These are phyloP conservation scores for Hyphopichia buzzinii DNA, from an alignment of 1,139 yeast species.

Conservation along the genomic window DNA sequence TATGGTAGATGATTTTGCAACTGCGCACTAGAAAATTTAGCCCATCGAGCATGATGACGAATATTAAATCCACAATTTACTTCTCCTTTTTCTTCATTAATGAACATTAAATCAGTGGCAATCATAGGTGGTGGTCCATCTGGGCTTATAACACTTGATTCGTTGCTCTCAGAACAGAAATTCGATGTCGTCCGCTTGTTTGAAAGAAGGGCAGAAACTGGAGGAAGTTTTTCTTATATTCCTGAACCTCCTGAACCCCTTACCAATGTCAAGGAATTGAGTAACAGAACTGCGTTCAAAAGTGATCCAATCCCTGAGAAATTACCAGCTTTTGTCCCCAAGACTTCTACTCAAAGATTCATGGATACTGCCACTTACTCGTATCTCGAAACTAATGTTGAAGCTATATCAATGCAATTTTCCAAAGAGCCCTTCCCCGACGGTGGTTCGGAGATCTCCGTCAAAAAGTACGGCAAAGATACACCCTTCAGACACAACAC, in stretches of 20 bases:
- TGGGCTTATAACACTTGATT: slow-evolving; percentile 58
- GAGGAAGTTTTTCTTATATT: slow-evolving; percentile 47
- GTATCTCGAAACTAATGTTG: slow-evolving; percentile 61
- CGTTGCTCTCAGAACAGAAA: slow-evolving; percentile 43
- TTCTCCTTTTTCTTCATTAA: not conserved
- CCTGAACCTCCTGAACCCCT: slow-evolving; percentile 20
- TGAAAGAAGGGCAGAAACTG: slow-evolving; percentile 40
- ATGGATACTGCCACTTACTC: slow-evolving; percentile 43
- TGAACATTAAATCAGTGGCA: slow-evolving; percentile 34
- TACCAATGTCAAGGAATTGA: slow-evolving; percentile 13
- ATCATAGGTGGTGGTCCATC: slow-evolving; percentile 70
- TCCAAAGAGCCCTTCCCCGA: slow-evolving; percentile 43
- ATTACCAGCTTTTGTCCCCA: slow-evolving; percentile 27
- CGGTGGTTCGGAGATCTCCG: slow-evolving; percentile 12
- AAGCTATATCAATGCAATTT: slow-evolving; percentile 56
- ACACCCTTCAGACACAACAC: slow-evolving; percentile 51
- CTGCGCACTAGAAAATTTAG: too few species aligned
- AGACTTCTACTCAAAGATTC: slow-evolving; percentile 21
- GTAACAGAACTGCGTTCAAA: slow-evolving; percentile 13
- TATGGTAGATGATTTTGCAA: too few species aligned
- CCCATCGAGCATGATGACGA: too few species aligned
- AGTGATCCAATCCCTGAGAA: slow-evolving; percentile 18
- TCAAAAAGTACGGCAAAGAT: slow-evolving; percentile 18
- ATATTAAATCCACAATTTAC: not conserved
- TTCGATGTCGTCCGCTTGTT: slow-evolving; percentile 44